These are phyloP conservation scores for Saccharomyces pastorianus DNA, from an alignment of 1,139 yeast genomes.

Conservation along the genomic window DNA sequence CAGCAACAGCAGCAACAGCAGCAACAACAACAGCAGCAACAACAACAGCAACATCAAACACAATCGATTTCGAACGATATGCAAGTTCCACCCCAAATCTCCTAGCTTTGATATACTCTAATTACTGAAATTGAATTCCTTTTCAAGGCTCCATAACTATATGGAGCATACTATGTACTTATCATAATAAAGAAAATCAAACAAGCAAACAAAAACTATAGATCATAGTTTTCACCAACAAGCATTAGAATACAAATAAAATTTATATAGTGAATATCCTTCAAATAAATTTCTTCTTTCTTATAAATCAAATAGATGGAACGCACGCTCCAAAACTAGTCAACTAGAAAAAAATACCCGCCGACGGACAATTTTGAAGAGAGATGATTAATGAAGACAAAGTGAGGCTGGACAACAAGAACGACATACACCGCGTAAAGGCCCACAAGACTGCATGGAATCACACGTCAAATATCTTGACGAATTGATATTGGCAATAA, in stretches of 20 bases:
- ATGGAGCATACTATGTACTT: background rate
- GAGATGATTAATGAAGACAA: background rate
- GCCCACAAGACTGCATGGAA: conserved; percentile 15
- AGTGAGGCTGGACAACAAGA: background rate
- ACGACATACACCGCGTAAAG: background rate
- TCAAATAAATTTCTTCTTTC: background rate
- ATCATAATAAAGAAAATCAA: background rate
- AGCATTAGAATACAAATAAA: background rate
- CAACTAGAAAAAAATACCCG: conserved; percentile 1
- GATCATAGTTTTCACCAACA: background rate
- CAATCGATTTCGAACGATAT: conserved; percentile 1
- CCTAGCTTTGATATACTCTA: background rate
- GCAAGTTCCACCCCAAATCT: background rate
- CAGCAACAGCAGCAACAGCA: conserved; percentile 17
- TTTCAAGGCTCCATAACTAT: background rate
- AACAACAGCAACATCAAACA: conserved; percentile 7
- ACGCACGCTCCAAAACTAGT: background rate
- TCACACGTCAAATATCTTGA: conserved; percentile 25
- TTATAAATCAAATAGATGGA: background rate
- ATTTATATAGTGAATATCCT: background rate
- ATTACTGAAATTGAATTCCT: background rate
- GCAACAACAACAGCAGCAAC: conserved; percentile 15
- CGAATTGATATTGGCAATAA: conserved; percentile 25
- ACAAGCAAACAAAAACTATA: background rate
- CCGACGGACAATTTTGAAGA: background rate